These are phyloP conservation scores for Blakeslea trispora DNA, from an alignment of 371 early-diverging fungal species.

Conservation along the genomic window DNA sequence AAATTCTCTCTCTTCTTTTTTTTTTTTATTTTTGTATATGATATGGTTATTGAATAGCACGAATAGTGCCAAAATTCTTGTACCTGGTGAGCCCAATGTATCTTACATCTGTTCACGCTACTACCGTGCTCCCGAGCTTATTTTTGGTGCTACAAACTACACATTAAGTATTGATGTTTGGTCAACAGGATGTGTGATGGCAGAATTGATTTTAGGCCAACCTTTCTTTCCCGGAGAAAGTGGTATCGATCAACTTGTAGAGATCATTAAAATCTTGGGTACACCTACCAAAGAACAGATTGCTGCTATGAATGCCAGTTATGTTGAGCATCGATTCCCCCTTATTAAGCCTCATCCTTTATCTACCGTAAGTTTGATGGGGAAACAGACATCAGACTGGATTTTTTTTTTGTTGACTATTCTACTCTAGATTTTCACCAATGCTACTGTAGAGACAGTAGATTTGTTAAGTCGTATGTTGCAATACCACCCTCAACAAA, in stretches of 20 bases:
- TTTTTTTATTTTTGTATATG: too few relatives aligned
- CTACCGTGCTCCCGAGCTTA: conserved; percentile 98
- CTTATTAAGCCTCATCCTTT: conserved; percentile 95
- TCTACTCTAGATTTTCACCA: conserved; percentile 61
- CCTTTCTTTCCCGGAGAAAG: conserved; percentile 99
- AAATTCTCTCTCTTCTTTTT: too few relatives aligned
- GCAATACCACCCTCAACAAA: conserved; percentile 90
- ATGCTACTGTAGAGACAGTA: conserved; percentile 79
- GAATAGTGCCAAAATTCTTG: conserved; percentile 94
- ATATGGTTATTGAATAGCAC: too few relatives aligned
- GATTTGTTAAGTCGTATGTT: conserved; percentile 86
- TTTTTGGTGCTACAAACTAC: conserved; percentile 97
- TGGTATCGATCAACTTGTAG: conserved; percentile 99
- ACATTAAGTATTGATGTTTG: conserved; percentile 93
- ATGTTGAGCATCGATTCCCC: conserved; percentile 97
- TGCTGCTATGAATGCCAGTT: conserved; percentile 94
- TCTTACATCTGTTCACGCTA: conserved; percentile 98
- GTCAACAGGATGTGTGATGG: conserved; percentile 99
- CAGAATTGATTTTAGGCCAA: conserved; percentile 94
- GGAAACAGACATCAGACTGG: too few relatives aligned
- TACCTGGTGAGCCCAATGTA: conserved; percentile 94
- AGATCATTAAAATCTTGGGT: conserved; percentile 99
- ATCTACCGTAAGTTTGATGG: conserved; percentile 66
- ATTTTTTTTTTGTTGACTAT: too few relatives aligned
- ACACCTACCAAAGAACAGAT: conserved; percentile 97